Percentiles rank a stretch among this genome's conserved stretches.
Evolutionary conservation across 1,284 basidiomycete genomes (phyloP).

Genomic region (Termitomyces sp.): DNA sequence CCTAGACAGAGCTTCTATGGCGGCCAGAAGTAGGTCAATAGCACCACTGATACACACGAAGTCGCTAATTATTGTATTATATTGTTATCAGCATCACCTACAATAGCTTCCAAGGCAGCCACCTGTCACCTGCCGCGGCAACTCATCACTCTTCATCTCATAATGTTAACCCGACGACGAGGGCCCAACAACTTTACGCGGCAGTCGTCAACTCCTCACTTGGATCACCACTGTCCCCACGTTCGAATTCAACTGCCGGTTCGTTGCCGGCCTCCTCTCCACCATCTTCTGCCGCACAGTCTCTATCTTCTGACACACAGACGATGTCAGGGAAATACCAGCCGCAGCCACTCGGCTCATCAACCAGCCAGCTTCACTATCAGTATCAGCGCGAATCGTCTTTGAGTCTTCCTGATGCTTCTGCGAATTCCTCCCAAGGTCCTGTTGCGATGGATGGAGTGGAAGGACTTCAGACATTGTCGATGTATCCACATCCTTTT

Average conservation of each 20-base stretch:
- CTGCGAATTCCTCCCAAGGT: not conserved
- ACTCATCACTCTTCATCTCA: not conserved
- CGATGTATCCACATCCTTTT: not conserved
- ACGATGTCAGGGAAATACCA: not conserved
- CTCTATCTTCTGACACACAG: not conserved
- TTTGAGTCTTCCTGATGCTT: not conserved
- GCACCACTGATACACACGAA: not conserved
- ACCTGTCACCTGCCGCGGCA: not conserved
- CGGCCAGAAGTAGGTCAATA: not conserved
- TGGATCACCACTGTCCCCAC: not conserved
- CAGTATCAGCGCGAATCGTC: not conserved
- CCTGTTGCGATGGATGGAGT: not conserved
- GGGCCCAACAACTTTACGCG: not conserved
- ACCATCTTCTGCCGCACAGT: not conserved
- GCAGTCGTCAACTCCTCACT: not conserved
- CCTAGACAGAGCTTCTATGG: not conserved
- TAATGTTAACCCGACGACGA: not conserved
- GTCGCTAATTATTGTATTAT: not conserved
- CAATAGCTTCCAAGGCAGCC: not conserved
- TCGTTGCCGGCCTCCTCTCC: not conserved
- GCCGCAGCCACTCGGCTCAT: not conserved
- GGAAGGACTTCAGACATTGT: not conserved
- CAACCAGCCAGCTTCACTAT: not conserved
- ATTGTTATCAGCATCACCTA: not conserved
- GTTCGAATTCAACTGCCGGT: not conserved